Conservation (phyloP, 805 yeast species). For the Metahyphopichia silvanorum region DNA sequence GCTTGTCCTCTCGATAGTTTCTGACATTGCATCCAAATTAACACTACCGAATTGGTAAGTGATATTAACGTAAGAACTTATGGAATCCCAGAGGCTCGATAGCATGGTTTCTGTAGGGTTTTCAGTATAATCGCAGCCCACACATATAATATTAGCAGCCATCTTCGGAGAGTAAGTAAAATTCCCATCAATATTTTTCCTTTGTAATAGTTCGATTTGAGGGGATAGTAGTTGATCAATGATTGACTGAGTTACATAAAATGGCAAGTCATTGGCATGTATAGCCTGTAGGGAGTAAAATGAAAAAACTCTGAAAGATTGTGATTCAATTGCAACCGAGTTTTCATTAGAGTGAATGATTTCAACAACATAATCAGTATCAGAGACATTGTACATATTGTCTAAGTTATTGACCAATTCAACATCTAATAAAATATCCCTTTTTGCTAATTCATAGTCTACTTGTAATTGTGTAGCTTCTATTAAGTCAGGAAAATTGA, state of each 20-base stretch:
- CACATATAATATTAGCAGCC: too few relatives aligned
- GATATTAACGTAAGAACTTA: too few relatives aligned
- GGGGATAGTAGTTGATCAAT: constrained; percentile 27
- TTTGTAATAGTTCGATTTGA: constrained; percentile 14
- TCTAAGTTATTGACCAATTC: constrained; percentile 1
- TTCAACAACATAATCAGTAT: constrained; percentile 25
- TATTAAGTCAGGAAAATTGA: constrained; percentile 64
- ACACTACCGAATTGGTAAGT: too few relatives aligned
- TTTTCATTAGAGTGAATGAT: constrained; percentile 39
- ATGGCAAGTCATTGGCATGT: constrained; percentile 60
- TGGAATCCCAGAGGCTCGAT: too few relatives aligned
- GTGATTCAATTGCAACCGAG: constrained; percentile 42
- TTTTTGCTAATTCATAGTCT: constrained; percentile 15
- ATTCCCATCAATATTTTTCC: too few relatives aligned
- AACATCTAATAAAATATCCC: not conserved
- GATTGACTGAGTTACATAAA: constrained; percentile 48
- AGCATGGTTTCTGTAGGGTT: too few relatives aligned
- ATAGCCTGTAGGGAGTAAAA: constrained; percentile 43
- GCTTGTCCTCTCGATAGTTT: too few relatives aligned
- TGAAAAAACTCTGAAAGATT: constrained; percentile 35
- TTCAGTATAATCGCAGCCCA: too few relatives aligned
- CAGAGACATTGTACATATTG: not conserved
- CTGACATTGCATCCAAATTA: too few relatives aligned
- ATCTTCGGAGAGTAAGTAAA: too few relatives aligned
- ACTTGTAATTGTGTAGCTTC: constrained; percentile 42